Base-by-base conservation (phyloP, 257 asterid species). In the Ilex aquifolium region DNA sequence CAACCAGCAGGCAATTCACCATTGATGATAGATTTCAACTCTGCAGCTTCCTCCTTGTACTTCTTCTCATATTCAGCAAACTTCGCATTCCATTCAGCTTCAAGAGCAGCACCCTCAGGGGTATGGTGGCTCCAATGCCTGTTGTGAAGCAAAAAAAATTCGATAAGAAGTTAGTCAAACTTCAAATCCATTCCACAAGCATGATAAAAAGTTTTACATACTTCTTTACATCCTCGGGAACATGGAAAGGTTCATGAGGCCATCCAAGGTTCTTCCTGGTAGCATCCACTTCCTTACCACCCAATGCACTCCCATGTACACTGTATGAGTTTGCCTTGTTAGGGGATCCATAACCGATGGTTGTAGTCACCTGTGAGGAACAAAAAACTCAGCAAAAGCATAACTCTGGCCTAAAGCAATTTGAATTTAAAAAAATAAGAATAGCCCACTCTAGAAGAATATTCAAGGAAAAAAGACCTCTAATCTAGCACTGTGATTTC, bases 171-270 rank as follows among this genome's bases (percentile, higher is more conserved):
- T 4, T 46, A 4, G 10, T 46, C 10, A 55, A 66, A 62, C 32
- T 16, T 39, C 32, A 62, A 31, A 59, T 50, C 14, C 49, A 64
- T 49, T 60, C 30, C 52, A 15, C 49, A 65, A 63, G 31, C 44
- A 57, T 61, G 67, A 3, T 10, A 46, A 46, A 8, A 60, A 61
- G 2, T 48, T 11, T 54, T 31, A 32, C 74, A 67, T 71, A 89
- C 99, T 76, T 84, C 84, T 92, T 92, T 69, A 92, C 97, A 52
- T 92, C 99, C 52, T 92, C 99, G 3, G 99, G 99, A 59, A 92
- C 97, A 44, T 79, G 85, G 82, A 79, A 79, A 30, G 85, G 79
- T 83, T 92, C 99, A 62, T 66, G 77, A 63, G 99, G 96, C 99
- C 99, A 92, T 63, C 85, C 95, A 56, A 92, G 96, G 69, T 85